These are phyloP conservation scores for Lachnellula suecica DNA, from an alignment of 2,329 filamentous ascomycete genomes.

Conservation along the genomic window DNA sequence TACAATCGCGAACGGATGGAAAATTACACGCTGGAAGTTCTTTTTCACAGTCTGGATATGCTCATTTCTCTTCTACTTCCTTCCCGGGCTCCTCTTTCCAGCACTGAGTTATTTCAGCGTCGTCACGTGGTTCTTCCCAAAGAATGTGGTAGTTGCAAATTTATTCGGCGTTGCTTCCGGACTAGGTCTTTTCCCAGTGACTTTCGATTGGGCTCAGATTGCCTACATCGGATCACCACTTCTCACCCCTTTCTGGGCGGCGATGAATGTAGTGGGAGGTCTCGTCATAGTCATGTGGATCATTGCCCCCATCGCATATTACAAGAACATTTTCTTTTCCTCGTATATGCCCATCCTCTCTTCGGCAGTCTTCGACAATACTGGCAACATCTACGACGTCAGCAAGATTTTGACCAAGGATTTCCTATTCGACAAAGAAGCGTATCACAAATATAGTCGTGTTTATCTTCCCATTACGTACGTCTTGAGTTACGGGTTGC, in stretches of 20 bases:
- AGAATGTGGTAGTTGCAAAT: conserved; percentile 83
- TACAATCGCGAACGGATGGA: conserved; percentile 79
- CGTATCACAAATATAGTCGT: conserved; percentile 78
- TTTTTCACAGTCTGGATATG: conserved; percentile 72
- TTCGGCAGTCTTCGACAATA: conserved; percentile 82
- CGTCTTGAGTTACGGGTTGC: conserved; percentile 80
- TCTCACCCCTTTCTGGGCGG: conserved; percentile 82
- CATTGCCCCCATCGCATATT: conserved; percentile 76
- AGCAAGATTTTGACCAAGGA: conserved; percentile 75
- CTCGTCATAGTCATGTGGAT: conserved; percentile 85
- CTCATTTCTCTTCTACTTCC: conserved; percentile 79
- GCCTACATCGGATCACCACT: conserved; percentile 81
- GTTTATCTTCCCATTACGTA: conserved; percentile 88
- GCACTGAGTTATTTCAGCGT: conserved; percentile 88
- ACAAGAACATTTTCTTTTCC: conserved; percentile 75
- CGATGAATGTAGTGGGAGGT: conserved; percentile 80
- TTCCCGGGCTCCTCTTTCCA: conserved; percentile 79
- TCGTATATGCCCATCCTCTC: conserved; percentile 87
- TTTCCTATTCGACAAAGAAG: conserved; percentile 74
- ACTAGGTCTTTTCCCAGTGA: conserved; percentile 78
- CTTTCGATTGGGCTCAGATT: conserved; percentile 90
- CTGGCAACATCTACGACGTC: conserved; percentile 76
- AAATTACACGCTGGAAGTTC: conserved; percentile 78
- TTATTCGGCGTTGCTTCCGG: conserved; percentile 85
- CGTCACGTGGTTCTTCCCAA: conserved; percentile 83